phyloP scores from a whole-genome alignment of 2,329 filamentous ascomycete species.

The Phaeosphaeriaceae sp. region DNA sequence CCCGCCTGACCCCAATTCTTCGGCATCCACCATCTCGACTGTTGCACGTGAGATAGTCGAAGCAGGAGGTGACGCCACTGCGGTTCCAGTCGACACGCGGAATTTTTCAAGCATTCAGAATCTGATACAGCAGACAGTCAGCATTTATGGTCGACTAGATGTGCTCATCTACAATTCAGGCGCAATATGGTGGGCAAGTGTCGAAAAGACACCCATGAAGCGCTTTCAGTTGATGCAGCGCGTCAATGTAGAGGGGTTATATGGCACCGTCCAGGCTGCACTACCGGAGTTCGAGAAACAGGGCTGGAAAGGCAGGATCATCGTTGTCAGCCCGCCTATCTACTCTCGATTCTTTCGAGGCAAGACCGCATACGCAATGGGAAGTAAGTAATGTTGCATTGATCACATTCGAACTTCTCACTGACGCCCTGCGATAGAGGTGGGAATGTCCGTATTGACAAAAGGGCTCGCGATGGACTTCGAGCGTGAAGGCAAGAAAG shows the following conservation, averaged over 20 bases:
- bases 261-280: constrained; percentile 72
- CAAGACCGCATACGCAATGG: constrained; percentile 83
- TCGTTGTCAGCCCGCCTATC: constrained; percentile 85
- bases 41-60: constrained; percentile 77
- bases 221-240: constrained; percentile 70
- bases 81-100: constrained; percentile 75
- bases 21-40: constrained; percentile 78
- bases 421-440: neutral
- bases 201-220: constrained; percentile 75
- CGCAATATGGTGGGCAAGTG: constrained; percentile 83
- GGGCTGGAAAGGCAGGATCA: constrained; percentile 67
- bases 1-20: constrained; percentile 79
- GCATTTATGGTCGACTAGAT: constrained; percentile 70
- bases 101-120: constrained; percentile 66
- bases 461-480: constrained; percentile 87
- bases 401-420: neutral
- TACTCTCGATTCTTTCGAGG: constrained; percentile 86
- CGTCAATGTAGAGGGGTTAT: constrained; percentile 71
- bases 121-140: constrained; percentile 66
- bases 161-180: constrained; percentile 84
- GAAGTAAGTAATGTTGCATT: constrained; percentile 56
- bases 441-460: constrained; percentile 76
- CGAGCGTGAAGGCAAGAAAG: constrained; percentile 66
- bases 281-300: constrained; percentile 70
- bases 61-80: constrained; percentile 69